Conservation (phyloP, 768 basidiomycete species). For the Boletus tylopilopsis region DNA sequence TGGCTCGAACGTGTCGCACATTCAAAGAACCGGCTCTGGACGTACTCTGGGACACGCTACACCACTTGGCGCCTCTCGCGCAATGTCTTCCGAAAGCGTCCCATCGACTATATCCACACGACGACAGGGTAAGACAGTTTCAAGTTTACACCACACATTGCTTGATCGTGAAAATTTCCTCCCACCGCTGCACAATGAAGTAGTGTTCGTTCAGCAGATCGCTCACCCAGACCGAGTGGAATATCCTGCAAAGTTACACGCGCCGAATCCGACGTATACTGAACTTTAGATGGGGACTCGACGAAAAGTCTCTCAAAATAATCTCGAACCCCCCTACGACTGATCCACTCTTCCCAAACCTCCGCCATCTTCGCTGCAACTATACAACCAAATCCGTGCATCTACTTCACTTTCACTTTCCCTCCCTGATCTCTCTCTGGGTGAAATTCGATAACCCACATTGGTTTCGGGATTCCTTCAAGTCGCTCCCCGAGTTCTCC, state of each 20-base stretch:
- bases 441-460: too few relatives aligned
- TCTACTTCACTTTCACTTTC: not conserved
- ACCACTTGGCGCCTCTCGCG: not conserved
- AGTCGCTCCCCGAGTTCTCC: not conserved
- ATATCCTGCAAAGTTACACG: not conserved
- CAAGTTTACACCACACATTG: not conserved
- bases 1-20: not conserved
- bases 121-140: not conserved
- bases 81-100: not conserved
- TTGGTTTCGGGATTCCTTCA: not conserved
- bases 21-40: constrained; percentile 1
- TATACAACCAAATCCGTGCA: not conserved
- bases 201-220: not conserved
- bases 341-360: not conserved
- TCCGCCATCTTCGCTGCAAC: not conserved
- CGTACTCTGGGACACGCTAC: not conserved
- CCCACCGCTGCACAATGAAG: not conserved
- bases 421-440: not conserved
- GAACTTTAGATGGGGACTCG: not conserved
- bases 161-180: not conserved
- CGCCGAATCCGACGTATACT: not conserved
- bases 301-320: not conserved
- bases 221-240: not conserved
- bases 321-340: not conserved
- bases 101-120: not conserved